phyloP scores from a whole-genome alignment of 108 stramenopile genomes.

The Epipyxis sp. region DNA sequence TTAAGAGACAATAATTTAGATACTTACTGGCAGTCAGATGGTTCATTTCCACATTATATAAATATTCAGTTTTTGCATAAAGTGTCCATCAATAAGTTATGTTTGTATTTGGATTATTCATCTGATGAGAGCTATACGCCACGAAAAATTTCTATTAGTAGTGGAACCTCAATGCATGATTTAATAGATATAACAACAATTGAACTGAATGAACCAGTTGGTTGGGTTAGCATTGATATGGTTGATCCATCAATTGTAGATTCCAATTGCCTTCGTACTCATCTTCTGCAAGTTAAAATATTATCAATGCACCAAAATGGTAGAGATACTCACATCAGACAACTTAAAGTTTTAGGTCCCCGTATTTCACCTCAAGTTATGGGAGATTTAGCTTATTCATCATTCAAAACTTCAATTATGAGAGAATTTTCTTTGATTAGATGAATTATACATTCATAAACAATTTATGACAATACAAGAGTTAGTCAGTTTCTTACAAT shows the following conservation, averaged over 20 bases:
- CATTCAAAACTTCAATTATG: constrained; percentile 33
- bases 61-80: constrained; percentile 86
- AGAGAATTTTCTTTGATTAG: constrained; percentile 32
- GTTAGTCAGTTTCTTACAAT: no score
- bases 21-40: constrained; percentile 84
- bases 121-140: constrained; percentile 90
- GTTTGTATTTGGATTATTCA: constrained; percentile 82
- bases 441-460: no score
- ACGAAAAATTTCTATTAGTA: constrained; percentile 71
- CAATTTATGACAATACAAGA: no score
- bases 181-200: constrained; percentile 62
- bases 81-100: constrained; percentile 73
- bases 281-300: constrained; percentile 81
- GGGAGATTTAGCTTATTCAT: constrained; percentile 13
- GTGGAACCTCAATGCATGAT: constrained; percentile 86
- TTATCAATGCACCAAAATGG: constrained; percentile 95
- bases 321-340: constrained; percentile 87
- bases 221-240: constrained; percentile 31
- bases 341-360: constrained; percentile 84
- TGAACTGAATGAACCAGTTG: constrained; percentile 31
- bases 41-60: constrained; percentile 84
- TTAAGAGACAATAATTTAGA: constrained; percentile 60
- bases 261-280: constrained; percentile 59
- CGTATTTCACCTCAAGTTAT: constrained; percentile 38
- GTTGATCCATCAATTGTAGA: constrained; percentile 14